Evolutionary conservation across 1,284 basidiomycete species (phyloP).

Genomic region (Cronartium quercuum): DNA sequence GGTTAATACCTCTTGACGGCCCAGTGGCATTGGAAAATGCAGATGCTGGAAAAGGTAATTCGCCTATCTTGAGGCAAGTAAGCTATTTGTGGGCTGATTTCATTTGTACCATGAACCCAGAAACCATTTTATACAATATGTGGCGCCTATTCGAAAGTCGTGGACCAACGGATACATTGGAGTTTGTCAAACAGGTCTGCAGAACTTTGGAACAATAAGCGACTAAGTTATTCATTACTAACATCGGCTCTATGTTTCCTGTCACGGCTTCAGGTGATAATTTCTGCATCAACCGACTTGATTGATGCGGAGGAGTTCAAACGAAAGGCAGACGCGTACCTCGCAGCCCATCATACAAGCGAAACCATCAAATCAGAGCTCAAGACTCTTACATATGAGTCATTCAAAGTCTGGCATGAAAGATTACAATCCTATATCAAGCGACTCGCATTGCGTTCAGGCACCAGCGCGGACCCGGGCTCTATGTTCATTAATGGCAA

Average conservation of each 20-base stretch:
- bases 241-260: not conserved
- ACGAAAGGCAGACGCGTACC: not conserved
- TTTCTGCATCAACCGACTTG: not conserved
- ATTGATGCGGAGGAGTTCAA: constrained; percentile 16
- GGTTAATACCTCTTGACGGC: constrained; percentile 67
- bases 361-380: not conserved
- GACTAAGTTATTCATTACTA: not conserved
- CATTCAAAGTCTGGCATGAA: constrained; percentile 6
- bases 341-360: not conserved
- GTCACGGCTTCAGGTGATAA: not conserved
- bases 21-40: constrained; percentile 52
- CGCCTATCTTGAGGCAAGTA: not conserved
- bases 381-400: not conserved
- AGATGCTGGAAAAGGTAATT: constrained; percentile 48
- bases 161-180: constrained; percentile 21
- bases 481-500: constrained; percentile 80
- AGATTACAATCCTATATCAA: constrained; percentile 14
- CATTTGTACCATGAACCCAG: not conserved
- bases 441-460: constrained; percentile 31
- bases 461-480: constrained; percentile 40
- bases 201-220: not conserved
- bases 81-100: not conserved
- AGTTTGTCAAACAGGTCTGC: constrained; percentile 23
- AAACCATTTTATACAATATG: constrained; percentile 13
- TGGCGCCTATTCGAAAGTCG: constrained; percentile 13